phyloP scores from a whole-genome alignment of 805 yeast genomes.

The Starmerella floricola region DNA sequence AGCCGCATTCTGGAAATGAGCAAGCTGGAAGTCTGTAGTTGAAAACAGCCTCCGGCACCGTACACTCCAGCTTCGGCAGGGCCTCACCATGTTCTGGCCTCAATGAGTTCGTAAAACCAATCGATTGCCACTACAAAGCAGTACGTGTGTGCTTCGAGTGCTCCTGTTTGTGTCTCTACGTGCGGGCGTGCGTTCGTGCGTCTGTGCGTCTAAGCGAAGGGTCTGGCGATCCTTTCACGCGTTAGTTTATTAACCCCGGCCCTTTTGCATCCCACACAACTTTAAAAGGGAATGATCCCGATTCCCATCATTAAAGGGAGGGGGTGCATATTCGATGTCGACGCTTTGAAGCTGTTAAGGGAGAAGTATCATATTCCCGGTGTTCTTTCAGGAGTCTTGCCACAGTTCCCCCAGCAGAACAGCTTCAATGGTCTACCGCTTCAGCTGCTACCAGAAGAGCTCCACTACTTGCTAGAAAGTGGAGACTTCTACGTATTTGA shows the following conservation, averaged over 20 bases:
- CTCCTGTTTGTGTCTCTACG: too few relatives aligned
- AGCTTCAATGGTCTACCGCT: constrained; percentile 77
- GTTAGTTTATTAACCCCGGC: too few relatives aligned
- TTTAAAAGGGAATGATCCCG: constrained; percentile 23
- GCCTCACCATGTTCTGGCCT: not conserved
- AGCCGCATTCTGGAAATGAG: constrained; percentile 22
- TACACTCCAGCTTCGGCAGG: not conserved
- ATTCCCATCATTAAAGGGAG: constrained; percentile 33
- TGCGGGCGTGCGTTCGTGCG: too few relatives aligned
- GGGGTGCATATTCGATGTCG: constrained; percentile 49
- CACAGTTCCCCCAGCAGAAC: constrained; percentile 89
- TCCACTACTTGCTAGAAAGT: constrained; percentile 45
- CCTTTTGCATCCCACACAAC: too few relatives aligned
- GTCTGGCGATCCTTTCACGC: too few relatives aligned
- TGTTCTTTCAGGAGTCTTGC: constrained; percentile 66
- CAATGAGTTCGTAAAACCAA: too few relatives aligned
- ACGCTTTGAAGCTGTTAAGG: constrained; percentile 44
- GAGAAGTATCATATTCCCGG: constrained; percentile 56
- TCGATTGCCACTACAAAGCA: too few relatives aligned
- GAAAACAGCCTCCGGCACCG: not conserved
- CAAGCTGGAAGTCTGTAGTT: not conserved
- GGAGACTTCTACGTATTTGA: constrained; percentile 37
- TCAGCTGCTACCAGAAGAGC: constrained; percentile 60
- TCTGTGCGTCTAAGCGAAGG: too few relatives aligned
- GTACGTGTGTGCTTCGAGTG: too few relatives aligned